phyloP scores from a whole-genome alignment of 106 monocot genomes.

The Alisma plantagoaquatica region DNA sequence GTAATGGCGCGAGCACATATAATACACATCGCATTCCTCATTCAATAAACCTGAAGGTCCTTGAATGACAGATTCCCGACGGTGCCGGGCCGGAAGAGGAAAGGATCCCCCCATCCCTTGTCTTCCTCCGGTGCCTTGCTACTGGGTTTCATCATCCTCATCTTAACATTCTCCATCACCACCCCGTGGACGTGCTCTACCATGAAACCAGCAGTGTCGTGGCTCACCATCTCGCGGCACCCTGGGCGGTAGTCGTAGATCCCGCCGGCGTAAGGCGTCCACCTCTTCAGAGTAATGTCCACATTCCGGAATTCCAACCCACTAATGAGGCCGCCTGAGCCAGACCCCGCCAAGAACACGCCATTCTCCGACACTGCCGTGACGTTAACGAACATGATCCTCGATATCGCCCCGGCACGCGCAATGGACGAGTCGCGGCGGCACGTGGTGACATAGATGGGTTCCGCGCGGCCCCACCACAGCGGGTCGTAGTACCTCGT shows the following conservation, averaged over 20 bases:
- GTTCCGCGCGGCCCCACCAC: conserved; percentile 99
- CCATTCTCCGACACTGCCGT: conserved; percentile 82
- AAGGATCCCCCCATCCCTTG: conserved; percentile 64
- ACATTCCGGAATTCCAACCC: conserved; percentile 62
- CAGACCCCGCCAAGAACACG: conserved; percentile 77
- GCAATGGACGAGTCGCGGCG: conserved; percentile 46
- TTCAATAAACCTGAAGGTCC: too few species aligned
- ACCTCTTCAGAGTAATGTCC: conserved; percentile 52
- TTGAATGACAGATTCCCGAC: conserved; percentile 57
- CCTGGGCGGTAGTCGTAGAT: conserved; percentile 82
- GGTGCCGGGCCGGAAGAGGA: conserved; percentile 52
- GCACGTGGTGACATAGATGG: conserved; percentile 87
- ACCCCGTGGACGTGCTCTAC: conserved; percentile 81
- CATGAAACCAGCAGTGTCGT: conserved; percentile 69
- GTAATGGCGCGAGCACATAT: too few species aligned
- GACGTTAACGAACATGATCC: conserved; percentile 75
- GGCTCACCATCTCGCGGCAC: conserved; percentile 62
- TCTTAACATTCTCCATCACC: conserved; percentile 54
- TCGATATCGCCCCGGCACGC: conserved; percentile 57
- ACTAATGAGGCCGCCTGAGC: conserved; percentile 38
- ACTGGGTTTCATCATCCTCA: conserved; percentile 53
- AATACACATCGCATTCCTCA: too few species aligned
- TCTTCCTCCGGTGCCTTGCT: too few species aligned
- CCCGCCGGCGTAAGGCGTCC: conserved; percentile 55
- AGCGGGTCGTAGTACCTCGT: conserved; percentile 91